Evolutionary conservation across 2,329 filamentous ascomycete genomes (phyloP), one percentile per base, ranked within the genome.

Genomic region (Intubia oerlemansii): DNA sequence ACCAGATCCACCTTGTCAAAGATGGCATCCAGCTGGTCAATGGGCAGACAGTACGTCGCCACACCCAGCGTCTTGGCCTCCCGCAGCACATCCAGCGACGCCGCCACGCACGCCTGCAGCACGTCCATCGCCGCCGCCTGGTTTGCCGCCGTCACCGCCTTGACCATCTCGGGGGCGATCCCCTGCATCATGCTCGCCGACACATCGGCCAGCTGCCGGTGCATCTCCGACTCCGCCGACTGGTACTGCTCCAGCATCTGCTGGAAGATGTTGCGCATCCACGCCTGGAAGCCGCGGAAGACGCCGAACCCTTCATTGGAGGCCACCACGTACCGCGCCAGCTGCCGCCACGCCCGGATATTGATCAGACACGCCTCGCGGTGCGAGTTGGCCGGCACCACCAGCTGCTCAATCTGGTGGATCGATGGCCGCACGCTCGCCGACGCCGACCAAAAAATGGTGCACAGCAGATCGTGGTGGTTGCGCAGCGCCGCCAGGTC

Each of bases 391-490:
- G 54, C 58, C 1, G 68, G 63, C 12, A 51, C 44, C 4, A 77
- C 65, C 3, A 77, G 53, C 30, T 62, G 55, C 42, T 71, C 62
- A 9, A 76, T 57, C 13, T 66, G 49, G 31, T 57, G 53, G 2
- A 62, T 46, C 5, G 52, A 52, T 4, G 64, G 66, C 7, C 68
- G 57, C 27, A 65, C 40, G 3, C 60, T 56, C 2, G 53, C 42
- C 7, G 69, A 68, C 2, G 64, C 56, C 5, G 62, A 64, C 67
- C 68, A 77, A 42, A 65, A 76, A 5, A 77, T 51, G 1, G 67
- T 71, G 37, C 63, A 68, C 4, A 77, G 52, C 24, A 77, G 57
- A 42, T 77, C 70, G 33, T 76, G 70, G 34, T 77, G 71, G 34
- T 77, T 77, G 32, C 69, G 54, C 24, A 77, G 48, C 5, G 68